Base-by-base conservation (phyloP, 2,329 filamentous ascomycete genomes). In the Penicillium brevicompactum region DNA sequence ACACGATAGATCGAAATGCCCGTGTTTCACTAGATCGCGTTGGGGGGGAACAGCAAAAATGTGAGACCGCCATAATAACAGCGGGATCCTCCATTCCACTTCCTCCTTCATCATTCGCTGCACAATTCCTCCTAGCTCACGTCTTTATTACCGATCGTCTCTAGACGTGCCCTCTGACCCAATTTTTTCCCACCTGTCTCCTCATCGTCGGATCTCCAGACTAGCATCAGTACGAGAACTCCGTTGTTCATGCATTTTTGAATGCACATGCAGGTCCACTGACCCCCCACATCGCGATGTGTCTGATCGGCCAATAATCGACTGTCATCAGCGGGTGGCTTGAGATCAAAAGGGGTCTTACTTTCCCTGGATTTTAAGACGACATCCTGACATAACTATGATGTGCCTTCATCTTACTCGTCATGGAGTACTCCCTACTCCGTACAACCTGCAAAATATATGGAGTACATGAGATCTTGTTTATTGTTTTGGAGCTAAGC, bases 11-110 rank as follows among this genome's bases (percentile, higher is more conserved):
- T 22, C 30, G 37, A 44, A 49, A 16, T 38, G 52, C 49, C 49
- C 56, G 42, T 57, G 63, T 65, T 64, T 65, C 63, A 65, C 41
- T 53, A 57, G 42, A 18, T 55, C 49, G 24, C 24, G 57, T 62
- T 61, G 51, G 53, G 50, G 50, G 32, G 42, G 18, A 51, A 43
- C 45, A 43, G 30, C 46, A 58, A 59, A 60, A 65, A 65, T 65
- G 63, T 64, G 63, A 65, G 61, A 64, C 59, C 51, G 38, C 51
- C 57, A 55, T 62, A 46, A 51, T 40, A 30, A 47, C 11, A 44
- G 41, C 49, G 49, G 48, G 56, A 51, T 54, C 46, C 46, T 44
- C 43, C 57, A 61, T 61, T 57, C 58, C 46, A 46, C 24, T 52
- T 38, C 37, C 37, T 38, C 13, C 21, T 16, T 22, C 21, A 31